Conservation (phyloP, 106 monocot genomes). For the Platanthera guangdongensis region DNA sequence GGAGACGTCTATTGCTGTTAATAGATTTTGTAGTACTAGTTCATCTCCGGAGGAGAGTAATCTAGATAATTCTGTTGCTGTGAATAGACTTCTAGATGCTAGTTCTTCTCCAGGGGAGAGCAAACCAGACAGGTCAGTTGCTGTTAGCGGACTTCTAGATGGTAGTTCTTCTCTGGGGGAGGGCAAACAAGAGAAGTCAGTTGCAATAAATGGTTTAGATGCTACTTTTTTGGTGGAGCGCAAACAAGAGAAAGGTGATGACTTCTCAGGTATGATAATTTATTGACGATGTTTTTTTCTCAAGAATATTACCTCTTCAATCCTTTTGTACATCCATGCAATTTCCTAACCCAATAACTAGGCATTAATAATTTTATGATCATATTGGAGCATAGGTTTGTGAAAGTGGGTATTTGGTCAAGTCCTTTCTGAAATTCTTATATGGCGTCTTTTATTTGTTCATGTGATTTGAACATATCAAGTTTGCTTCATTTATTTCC, state of each 20-base stretch:
- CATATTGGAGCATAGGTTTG: background rate
- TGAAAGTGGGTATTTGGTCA: background rate
- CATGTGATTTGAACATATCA: no score
- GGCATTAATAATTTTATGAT: background rate
- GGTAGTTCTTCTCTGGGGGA: conserved; percentile 28
- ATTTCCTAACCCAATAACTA: background rate
- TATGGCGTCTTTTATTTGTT: no score
- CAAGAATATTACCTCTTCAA: background rate
- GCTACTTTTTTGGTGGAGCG: conserved; percentile 27
- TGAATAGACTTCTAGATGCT: conserved; percentile 27
- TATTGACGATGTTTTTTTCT: background rate
- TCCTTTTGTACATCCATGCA: background rate
- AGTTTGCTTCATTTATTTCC: no score
- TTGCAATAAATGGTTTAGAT: background rate
- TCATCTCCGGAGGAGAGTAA: conserved; percentile 23
- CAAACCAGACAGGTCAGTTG: conserved; percentile 34
- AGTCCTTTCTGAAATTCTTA: no score
- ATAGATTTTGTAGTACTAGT: conserved; percentile 25
- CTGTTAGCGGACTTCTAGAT: background rate
- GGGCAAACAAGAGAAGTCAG: conserved; percentile 34
- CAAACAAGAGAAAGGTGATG: conserved; percentile 52
- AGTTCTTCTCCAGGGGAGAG: conserved; percentile 36
- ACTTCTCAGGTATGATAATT: conserved; percentile 50
- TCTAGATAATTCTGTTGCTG: conserved; percentile 19
- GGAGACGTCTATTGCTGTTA: conserved; percentile 13